Conservation (phyloP, 2,329 filamentous ascomycete genomes). For the Cordyceps cicadae region DNA sequence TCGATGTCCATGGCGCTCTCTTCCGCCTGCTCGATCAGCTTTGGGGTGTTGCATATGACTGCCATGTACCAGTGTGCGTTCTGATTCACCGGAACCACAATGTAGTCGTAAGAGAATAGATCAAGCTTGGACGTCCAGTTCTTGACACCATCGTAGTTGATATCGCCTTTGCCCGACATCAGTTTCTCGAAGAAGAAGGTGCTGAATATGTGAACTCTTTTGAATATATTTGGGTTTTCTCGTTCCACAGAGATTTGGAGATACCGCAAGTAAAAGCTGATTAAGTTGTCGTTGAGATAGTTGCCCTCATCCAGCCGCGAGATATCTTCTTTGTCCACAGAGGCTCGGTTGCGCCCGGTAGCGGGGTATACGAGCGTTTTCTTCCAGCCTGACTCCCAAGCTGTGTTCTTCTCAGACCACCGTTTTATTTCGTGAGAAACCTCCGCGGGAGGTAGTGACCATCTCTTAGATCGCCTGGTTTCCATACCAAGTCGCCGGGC, state of each 20-base stretch:
- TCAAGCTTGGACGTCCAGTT: slow-evolving; percentile 84
- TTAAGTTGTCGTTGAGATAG: slow-evolving; percentile 86
- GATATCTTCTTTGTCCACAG: slow-evolving; percentile 65
- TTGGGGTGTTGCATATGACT: slow-evolving; percentile 83
- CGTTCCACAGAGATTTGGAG: slow-evolving; percentile 54
- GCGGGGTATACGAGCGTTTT: slow-evolving; percentile 54
- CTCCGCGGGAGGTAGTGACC: slow-evolving; percentile 13
- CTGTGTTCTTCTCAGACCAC: slow-evolving; percentile 44
- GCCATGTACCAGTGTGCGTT: slow-evolving; percentile 86
- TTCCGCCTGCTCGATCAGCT: slow-evolving; percentile 24
- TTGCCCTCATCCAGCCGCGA: slow-evolving; percentile 71
- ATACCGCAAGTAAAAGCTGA: slow-evolving; percentile 77
- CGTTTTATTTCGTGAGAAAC: slow-evolving; percentile 18
- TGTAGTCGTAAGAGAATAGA: slow-evolving; percentile 76
- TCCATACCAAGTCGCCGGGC: slow-evolving; percentile 12
- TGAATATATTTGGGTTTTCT: slow-evolving; percentile 45
- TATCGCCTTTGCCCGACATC: slow-evolving; percentile 44
- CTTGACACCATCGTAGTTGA: slow-evolving; percentile 80
- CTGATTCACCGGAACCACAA: slow-evolving; percentile 89
- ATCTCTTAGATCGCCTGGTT: slow-evolving; percentile 20
- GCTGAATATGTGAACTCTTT: slow-evolving; percentile 79
- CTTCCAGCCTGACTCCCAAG: slow-evolving; percentile 46
- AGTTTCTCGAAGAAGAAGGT: slow-evolving; percentile 84
- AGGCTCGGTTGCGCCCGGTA: slow-evolving; percentile 51
- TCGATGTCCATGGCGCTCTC: slow-evolving; percentile 14